Percentiles rank a stretch among this genome's conserved stretches.
Conservation (phyloP, 345 rosid genomes). For the Salix udensis region DNA sequence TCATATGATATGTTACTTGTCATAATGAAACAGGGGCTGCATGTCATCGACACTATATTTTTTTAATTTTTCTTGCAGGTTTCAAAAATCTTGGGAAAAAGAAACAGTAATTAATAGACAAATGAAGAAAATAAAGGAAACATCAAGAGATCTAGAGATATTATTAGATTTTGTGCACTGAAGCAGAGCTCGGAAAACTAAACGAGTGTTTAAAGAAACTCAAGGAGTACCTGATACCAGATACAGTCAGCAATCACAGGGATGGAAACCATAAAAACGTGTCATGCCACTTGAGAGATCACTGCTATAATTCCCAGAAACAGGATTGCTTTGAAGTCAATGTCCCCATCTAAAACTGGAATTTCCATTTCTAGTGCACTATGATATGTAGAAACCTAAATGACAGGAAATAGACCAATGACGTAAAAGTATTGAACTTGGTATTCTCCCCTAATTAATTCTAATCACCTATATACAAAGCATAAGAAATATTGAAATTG, state of each 20-base stretch:
- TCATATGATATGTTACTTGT: not conserved
- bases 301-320: constrained; percentile 62
- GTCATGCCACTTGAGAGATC: constrained; percentile 81
- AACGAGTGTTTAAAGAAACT: not conserved
- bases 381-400: constrained; percentile 75
- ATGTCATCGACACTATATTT: too few species aligned
- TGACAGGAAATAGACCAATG: not conserved
- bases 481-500: not conserved
- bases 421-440: not conserved
- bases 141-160: not conserved
- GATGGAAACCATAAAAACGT: constrained; percentile 57
- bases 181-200: not conserved
- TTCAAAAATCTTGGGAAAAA: too few species aligned
- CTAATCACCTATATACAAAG: not conserved
- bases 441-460: too few species aligned
- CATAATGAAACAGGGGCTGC: not conserved
- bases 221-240: constrained; percentile 65
- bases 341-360: constrained; percentile 35
- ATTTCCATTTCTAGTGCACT: constrained; percentile 50
- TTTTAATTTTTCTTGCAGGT: too few species aligned
- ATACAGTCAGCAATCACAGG: constrained; percentile 51
- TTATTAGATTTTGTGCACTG: not conserved
- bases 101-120: too few species aligned
- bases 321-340: constrained; percentile 50
- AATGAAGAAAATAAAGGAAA: not conserved